These are phyloP conservation scores for Lactifluus subvellereus DNA, from an alignment of 768 basidiomycete genomes.

Conservation along the genomic window DNA sequence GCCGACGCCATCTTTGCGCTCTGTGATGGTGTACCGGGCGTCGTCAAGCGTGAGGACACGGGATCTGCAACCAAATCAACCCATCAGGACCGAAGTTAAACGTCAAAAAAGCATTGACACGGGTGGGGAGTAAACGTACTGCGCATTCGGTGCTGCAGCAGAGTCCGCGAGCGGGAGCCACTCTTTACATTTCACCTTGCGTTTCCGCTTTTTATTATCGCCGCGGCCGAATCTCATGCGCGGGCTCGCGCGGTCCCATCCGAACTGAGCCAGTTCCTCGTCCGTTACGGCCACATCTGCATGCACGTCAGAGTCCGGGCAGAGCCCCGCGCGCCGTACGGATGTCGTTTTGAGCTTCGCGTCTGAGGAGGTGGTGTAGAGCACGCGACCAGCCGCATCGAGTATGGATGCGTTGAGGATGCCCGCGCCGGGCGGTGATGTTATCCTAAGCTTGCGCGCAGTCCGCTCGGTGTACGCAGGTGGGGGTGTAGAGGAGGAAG, in stretches of 20 bases:
- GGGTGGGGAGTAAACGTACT: neutral
- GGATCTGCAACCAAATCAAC: neutral
- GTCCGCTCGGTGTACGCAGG: conserved; percentile 15
- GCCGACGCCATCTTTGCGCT: conserved; percentile 6
- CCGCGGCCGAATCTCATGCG: conserved; percentile 5
- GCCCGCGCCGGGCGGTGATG: conserved; percentile 9
- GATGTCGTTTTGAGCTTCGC: conserved; percentile 20
- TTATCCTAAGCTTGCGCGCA: conserved; percentile 8
- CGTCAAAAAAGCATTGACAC: neutral
- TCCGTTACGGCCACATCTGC: neutral
- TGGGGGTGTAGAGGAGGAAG: conserved; percentile 10
- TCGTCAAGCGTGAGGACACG: conserved; percentile 12
- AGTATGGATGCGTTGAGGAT: conserved; percentile 18
- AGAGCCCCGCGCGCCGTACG: conserved; percentile 1
- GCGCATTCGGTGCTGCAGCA: neutral
- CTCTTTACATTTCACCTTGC: conserved; percentile 17
- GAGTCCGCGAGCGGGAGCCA: conserved; percentile 11
- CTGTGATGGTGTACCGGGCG: conserved; percentile 9
- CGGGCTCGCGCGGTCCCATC: conserved; percentile 18
- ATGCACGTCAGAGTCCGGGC: neutral
- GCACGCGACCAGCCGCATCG: neutral
- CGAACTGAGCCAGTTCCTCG: conserved; percentile 7
- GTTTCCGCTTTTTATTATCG: conserved; percentile 1
- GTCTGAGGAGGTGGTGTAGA: conserved; percentile 11
- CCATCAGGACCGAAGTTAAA: neutral